These are phyloP conservation scores for Epichloe scottii DNA, from an alignment of 2,329 filamentous ascomycete genomes.

Conservation along the genomic window DNA sequence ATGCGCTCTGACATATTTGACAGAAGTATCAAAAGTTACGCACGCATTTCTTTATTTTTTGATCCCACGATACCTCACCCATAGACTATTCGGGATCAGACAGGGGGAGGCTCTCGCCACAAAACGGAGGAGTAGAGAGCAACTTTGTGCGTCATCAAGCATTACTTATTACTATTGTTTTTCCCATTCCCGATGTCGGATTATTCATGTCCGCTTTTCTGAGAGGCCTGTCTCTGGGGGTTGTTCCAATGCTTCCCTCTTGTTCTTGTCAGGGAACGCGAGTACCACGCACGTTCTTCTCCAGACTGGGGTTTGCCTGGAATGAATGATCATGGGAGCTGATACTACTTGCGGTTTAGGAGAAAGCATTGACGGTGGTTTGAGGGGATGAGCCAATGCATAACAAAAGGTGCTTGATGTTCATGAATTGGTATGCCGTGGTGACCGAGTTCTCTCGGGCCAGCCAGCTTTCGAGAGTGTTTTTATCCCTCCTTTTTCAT, in stretches of 20 bases:
- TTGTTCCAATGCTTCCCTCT: neutral
- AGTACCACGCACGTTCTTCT: neutral
- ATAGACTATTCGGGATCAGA: conserved; percentile 29
- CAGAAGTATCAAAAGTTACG: conserved; percentile 34
- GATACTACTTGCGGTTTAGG: neutral
- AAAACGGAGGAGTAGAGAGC: conserved; percentile 14
- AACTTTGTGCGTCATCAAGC: conserved; percentile 1
- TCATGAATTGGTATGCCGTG: conserved; percentile 5
- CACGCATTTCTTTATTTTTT: conserved; percentile 20
- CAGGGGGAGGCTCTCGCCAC: conserved; percentile 15
- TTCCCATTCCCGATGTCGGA: conserved; percentile 1
- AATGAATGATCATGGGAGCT: neutral
- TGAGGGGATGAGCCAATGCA: conserved; percentile 3
- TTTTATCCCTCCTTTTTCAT: no score
- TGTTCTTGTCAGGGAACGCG: neutral
- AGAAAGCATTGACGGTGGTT: neutral
- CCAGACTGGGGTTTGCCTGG: neutral
- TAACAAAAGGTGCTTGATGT: conserved; percentile 3
- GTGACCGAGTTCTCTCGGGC: neutral
- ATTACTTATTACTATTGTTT: conserved; percentile 3
- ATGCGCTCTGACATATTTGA: conserved; percentile 19
- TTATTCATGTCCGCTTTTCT: neutral
- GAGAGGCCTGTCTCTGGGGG: neutral
- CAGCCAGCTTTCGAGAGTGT: neutral
- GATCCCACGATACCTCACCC: conserved; percentile 37